Conservation (phyloP, 345 rosid genomes). For the Populus ilicifolia region DNA sequence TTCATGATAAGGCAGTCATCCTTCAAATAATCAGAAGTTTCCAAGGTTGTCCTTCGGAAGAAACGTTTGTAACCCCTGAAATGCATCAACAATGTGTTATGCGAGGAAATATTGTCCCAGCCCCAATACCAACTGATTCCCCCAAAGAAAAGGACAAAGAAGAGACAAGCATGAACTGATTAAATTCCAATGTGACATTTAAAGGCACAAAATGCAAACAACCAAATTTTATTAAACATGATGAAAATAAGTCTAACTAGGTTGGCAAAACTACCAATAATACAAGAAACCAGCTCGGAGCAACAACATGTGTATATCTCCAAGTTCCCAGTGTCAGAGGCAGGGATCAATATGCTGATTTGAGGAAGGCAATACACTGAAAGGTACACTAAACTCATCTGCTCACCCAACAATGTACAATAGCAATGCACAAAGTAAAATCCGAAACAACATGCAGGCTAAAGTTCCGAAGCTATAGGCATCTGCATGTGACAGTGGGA, state of each 20-base stretch:
- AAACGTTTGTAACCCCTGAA: slow-evolving; percentile 98
- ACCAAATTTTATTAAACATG: not conserved
- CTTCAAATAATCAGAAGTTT: slow-evolving; percentile 75
- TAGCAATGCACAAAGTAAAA: not conserved
- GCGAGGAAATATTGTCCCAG: not conserved
- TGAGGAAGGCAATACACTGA: not conserved
- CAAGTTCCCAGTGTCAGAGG: not conserved
- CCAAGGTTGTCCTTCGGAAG: slow-evolving; percentile 61
- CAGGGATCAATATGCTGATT: not conserved
- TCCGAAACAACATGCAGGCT: not conserved
- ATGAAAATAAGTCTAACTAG: not conserved
- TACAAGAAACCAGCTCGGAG: not conserved
- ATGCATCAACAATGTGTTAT: slow-evolving; percentile 3
- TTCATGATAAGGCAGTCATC: slow-evolving; percentile 74
- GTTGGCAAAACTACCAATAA: not conserved
- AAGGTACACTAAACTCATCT: not conserved
- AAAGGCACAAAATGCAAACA: not conserved
- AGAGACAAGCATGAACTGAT: not conserved
- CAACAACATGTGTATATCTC: not conserved
- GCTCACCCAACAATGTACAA: not conserved
- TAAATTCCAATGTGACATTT: not conserved
- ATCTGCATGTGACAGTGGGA: not conserved
- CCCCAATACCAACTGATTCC: not conserved
- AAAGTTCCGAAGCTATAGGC: not conserved
- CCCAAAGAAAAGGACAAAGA: not conserved